phyloP scores from a whole-genome alignment of 2,329 filamentous ascomycete species.

The Gliomastix tumulicola region DNA sequence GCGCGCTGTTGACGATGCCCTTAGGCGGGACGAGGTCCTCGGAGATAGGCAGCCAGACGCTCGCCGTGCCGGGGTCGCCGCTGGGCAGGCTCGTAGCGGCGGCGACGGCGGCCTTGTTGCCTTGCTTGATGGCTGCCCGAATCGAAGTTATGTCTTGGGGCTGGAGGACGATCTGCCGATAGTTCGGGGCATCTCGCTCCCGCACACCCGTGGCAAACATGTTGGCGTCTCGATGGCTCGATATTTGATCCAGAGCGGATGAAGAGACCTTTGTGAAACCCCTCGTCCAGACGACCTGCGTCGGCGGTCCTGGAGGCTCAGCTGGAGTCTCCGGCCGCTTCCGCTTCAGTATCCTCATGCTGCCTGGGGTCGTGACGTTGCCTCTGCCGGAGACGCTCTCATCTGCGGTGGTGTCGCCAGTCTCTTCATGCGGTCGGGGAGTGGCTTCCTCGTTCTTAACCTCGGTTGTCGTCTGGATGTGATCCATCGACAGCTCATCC shows the following conservation, averaged over 20 bases:
- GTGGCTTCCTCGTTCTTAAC: conserved; percentile 56
- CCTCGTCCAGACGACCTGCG: conserved; percentile 68
- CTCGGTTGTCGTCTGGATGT: conserved; percentile 25
- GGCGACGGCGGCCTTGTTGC: conserved; percentile 57
- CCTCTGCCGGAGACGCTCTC: conserved; percentile 38
- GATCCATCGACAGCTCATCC: conserved; percentile 40
- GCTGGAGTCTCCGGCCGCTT: conserved; percentile 48
- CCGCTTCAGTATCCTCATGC: conserved; percentile 40
- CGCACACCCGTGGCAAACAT: conserved; percentile 73
- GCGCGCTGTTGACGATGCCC: conserved; percentile 86
- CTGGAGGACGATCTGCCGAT: conserved; percentile 65
- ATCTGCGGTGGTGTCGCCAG: conserved; percentile 47
- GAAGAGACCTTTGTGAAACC: conserved; percentile 68
- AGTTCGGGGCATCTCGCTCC: conserved; percentile 69
- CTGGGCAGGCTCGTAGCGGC: conserved; percentile 55
- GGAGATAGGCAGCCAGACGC: conserved; percentile 60
- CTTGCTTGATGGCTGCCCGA: conserved; percentile 66
- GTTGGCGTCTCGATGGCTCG: conserved; percentile 69
- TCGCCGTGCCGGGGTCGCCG: conserved; percentile 47
- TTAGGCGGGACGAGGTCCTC: conserved; percentile 77
- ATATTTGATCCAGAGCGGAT: conserved; percentile 69
- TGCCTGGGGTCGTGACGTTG: conserved; percentile 26
- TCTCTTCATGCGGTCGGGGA: conserved; percentile 45
- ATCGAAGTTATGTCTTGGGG: conserved; percentile 75
- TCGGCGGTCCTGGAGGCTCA: conserved; percentile 46